A percentile compares a stretch with the other conserved stretches of the same genome.
Evolutionary conservation across 805 yeast genomes (phyloP).

Genomic region (Sungouiozyma ichnusensis): DNA sequence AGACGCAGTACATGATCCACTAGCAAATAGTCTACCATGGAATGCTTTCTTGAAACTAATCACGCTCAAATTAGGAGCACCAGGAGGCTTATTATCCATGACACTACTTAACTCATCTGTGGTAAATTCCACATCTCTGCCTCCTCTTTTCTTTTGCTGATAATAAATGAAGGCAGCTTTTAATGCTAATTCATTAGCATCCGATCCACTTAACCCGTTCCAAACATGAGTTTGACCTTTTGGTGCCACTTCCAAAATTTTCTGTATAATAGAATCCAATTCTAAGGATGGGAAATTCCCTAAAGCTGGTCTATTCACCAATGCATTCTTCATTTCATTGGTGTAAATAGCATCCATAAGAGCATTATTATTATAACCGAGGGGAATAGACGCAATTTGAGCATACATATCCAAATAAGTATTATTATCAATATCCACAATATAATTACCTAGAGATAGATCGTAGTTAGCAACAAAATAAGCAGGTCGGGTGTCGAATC

Average conservation of each 20-base stretch:
- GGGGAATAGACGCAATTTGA: slow-evolving; percentile 62
- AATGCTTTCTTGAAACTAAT: slow-evolving; percentile 80
- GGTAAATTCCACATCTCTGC: slow-evolving; percentile 48
- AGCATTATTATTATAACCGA: slow-evolving; percentile 63
- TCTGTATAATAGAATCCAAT: slow-evolving; percentile 36
- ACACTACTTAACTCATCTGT: slow-evolving; percentile 58
- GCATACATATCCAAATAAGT: slow-evolving; percentile 52
- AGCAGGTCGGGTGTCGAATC: slow-evolving; percentile 52
- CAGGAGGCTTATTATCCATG: slow-evolving; percentile 80
- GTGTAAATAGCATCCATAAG: slow-evolving; percentile 48
- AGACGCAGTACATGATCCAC: slow-evolving; percentile 84
- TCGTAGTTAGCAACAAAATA: slow-evolving; percentile 56
- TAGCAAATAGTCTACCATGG: slow-evolving; percentile 92
- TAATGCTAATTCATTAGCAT: slow-evolving; percentile 61
- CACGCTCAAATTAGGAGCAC: slow-evolving; percentile 78
- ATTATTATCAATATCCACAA: slow-evolving; percentile 58
- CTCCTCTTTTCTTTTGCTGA: slow-evolving; percentile 52
- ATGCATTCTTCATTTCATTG: slow-evolving; percentile 51
- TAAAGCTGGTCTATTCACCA: slow-evolving; percentile 59
- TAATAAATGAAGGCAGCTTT: slow-evolving; percentile 63
- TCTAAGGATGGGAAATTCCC: slow-evolving; percentile 56
- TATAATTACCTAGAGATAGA: slow-evolving; percentile 55
- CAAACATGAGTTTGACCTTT: slow-evolving; percentile 48
- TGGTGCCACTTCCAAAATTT: slow-evolving; percentile 54
- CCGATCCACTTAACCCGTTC: slow-evolving; percentile 60